phyloP scores from a whole-genome alignment of 139 green algal species.

The Tetradesmus obliquus region DNA sequence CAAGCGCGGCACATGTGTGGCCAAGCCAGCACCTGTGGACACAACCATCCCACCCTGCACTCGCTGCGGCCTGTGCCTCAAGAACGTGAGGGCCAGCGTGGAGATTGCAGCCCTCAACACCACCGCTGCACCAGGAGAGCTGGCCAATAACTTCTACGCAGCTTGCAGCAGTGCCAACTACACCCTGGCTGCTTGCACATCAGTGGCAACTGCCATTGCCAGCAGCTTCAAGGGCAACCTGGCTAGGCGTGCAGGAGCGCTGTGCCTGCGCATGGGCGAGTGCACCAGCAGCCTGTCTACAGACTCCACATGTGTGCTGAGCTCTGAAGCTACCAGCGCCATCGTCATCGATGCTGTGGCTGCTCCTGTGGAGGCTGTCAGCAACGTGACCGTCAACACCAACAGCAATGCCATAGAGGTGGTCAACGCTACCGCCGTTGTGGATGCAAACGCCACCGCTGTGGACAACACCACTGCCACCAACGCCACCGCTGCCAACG shows the following conservation, averaged over 20 bases:
- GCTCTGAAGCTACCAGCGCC: background rate
- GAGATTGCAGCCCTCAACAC: background rate
- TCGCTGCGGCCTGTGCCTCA: background rate
- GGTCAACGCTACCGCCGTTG: background rate
- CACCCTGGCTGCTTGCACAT: background rate
- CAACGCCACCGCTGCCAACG: background rate
- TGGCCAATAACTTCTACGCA: background rate
- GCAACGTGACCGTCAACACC: background rate
- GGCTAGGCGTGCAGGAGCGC: conserved; percentile 4
- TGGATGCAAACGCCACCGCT: background rate
- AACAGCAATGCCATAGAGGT: background rate
- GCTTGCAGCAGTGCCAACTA: background rate
- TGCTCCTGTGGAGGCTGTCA: background rate
- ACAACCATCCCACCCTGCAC: background rate
- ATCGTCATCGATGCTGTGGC: background rate
- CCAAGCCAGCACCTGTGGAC: background rate
- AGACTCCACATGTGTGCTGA: background rate
- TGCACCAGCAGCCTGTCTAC: background rate
- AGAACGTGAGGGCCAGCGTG: background rate
- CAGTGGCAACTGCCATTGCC: background rate
- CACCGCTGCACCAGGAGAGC: background rate
- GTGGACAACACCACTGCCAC: background rate
- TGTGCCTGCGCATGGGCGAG: conserved; percentile 23
- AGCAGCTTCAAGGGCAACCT: conserved; percentile 8
- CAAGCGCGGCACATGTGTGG: background rate